phyloP scores from a whole-genome alignment of 2,329 filamentous ascomycete species.

The Aspergillus jensenii region DNA sequence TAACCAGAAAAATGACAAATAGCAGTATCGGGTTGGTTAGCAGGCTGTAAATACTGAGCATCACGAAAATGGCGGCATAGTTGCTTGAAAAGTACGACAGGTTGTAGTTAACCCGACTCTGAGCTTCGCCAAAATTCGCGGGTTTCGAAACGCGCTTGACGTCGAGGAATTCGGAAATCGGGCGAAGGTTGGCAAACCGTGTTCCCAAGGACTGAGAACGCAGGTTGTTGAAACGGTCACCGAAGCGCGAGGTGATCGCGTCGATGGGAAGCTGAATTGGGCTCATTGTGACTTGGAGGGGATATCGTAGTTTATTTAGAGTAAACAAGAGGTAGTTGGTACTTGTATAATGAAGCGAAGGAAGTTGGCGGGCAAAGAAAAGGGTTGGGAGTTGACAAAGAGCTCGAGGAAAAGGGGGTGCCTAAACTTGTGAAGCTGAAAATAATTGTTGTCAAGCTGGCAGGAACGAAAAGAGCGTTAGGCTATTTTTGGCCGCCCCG shows the following conservation, averaged over 20 bases:
- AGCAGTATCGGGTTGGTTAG: slow-evolving; percentile 83
- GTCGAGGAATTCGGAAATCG: slow-evolving; percentile 91
- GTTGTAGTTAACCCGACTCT: slow-evolving; percentile 96
- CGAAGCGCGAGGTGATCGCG: slow-evolving; percentile 85
- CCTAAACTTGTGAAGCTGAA: slow-evolving; percentile 1
- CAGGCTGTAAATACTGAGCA: slow-evolving; percentile 94
- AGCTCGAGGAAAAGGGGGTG: slow-evolving; percentile 8
- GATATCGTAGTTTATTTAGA: neutral
- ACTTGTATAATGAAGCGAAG: neutral
- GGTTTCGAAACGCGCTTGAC: slow-evolving; percentile 95
- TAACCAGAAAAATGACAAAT: slow-evolving; percentile 87
- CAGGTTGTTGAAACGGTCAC: slow-evolving; percentile 83
- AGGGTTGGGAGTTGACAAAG: neutral
- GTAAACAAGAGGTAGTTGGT: neutral
- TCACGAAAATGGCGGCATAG: slow-evolving; percentile 88
- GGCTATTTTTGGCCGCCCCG: slow-evolving; percentile 3
- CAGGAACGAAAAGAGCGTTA: slow-evolving; percentile 13
- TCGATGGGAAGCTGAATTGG: slow-evolving; percentile 92
- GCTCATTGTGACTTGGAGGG: slow-evolving; percentile 59
- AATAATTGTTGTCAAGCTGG: slow-evolving; percentile 17
- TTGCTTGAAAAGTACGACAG: slow-evolving; percentile 97
- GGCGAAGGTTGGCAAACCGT: slow-evolving; percentile 89
- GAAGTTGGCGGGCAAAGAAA: neutral
- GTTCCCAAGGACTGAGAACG: slow-evolving; percentile 74
- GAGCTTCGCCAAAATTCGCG: slow-evolving; percentile 82